phyloP scores from a whole-genome alignment of 2,329 filamentous ascomycete genomes.

The Stagonosporopsis vannaccii region DNA sequence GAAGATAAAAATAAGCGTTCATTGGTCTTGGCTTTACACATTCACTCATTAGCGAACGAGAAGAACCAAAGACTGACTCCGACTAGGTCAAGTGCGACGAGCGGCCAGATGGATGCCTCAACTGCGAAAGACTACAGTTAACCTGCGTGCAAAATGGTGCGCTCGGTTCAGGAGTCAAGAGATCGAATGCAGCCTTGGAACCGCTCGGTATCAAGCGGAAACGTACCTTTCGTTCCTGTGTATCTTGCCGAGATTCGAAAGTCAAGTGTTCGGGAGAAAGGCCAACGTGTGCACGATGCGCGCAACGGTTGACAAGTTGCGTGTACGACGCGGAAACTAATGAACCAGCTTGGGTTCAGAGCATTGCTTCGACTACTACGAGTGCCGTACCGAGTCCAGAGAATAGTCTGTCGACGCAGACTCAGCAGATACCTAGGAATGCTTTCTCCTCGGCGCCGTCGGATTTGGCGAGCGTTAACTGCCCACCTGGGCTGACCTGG shows the following conservation, averaged over 20 bases:
- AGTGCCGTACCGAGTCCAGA: conserved; percentile 19
- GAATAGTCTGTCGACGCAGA: conserved; percentile 21
- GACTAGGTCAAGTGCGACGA: conserved; percentile 43
- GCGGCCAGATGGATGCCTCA: conserved; percentile 40
- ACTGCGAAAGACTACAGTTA: conserved; percentile 40
- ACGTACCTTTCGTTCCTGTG: conserved; percentile 41
- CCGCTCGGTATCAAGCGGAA: conserved; percentile 41
- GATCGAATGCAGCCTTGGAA: conserved; percentile 25
- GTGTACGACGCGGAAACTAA: conserved; percentile 39
- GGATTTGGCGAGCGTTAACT: conserved; percentile 23
- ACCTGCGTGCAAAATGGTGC: conserved; percentile 38
- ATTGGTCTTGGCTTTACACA: background rate
- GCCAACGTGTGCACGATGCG: conserved; percentile 39
- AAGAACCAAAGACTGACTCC: conserved; percentile 8
- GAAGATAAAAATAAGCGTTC: background rate
- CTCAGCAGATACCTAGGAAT: conserved; percentile 22
- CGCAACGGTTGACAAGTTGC: conserved; percentile 34
- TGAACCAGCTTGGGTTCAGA: conserved; percentile 44
- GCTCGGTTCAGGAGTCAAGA: conserved; percentile 23
- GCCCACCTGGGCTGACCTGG: conserved; percentile 35
- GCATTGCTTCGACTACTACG: conserved; percentile 24
- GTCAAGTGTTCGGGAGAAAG: conserved; percentile 45
- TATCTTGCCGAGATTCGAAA: conserved; percentile 41
- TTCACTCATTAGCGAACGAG: background rate
- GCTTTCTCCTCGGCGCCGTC: conserved; percentile 21